A percentile compares a stretch with the other conserved stretches of the same genome.
phyloP scores from a whole-genome alignment of 345 rosid species.

The Eucalyptus urophylla region DNA sequence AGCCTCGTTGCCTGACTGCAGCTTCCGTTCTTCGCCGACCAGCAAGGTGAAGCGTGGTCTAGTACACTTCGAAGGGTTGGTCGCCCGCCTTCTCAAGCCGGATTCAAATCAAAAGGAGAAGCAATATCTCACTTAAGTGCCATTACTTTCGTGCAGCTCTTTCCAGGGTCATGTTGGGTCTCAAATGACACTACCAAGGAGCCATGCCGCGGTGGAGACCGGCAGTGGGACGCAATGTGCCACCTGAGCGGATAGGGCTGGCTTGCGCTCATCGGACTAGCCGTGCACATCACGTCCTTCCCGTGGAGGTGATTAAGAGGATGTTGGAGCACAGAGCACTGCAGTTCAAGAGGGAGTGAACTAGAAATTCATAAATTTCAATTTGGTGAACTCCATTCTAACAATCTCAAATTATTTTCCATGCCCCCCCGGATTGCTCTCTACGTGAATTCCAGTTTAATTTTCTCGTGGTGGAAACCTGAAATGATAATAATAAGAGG shows the following conservation, averaged over 20 bases:
- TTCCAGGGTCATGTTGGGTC: conserved; percentile 53
- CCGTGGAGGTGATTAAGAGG: neutral
- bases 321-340: neutral
- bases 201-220: conserved; percentile 15
- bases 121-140: neutral
- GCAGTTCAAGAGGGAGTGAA: neutral
- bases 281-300: conserved; percentile 57
- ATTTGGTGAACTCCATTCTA: neutral
- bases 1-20: conserved; percentile 44
- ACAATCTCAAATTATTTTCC: neutral
- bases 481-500: neutral
- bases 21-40: conserved; percentile 48
- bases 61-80: neutral
- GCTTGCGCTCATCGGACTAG: conserved; percentile 55
- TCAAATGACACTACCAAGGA: conserved; percentile 29
- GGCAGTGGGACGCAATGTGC: conserved; percentile 64
- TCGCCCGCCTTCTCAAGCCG: neutral
- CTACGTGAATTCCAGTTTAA: neutral
- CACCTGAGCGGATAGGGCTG: neutral
- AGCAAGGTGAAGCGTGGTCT: conserved; percentile 32
- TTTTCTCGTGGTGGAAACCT: neutral
- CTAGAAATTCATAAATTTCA: neutral
- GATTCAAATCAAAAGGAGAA: neutral
- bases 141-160: conserved; percentile 14
- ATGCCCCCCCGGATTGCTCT: neutral